These are phyloP conservation scores for Vaccinium myrtillus DNA, from an alignment of 148 eudicot genomes.

Conservation along the genomic window DNA sequence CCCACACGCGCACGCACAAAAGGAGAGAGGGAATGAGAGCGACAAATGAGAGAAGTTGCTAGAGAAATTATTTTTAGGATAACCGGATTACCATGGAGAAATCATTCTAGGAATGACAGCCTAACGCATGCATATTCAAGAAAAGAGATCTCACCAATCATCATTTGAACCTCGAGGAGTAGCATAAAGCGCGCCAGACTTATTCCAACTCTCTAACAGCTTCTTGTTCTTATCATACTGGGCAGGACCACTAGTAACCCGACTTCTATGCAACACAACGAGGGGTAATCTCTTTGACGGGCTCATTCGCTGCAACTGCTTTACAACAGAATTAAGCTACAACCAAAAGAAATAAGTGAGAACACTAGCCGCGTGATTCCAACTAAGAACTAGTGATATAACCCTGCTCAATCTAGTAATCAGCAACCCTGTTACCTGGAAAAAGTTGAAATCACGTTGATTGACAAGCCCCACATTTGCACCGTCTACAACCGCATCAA, in stretches of 20 bases:
- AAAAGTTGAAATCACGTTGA: slow-evolving; percentile 43
- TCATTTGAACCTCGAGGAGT: slow-evolving; percentile 89
- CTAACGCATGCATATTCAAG: background rate
- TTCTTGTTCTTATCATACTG: slow-evolving; percentile 51
- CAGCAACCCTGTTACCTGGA: slow-evolving; percentile 36
- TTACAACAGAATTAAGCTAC: slow-evolving; percentile 61
- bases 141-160: slow-evolving; percentile 57
- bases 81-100: background rate
- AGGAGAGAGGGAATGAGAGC: background rate
- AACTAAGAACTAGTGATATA: background rate
- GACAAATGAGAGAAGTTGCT: background rate
- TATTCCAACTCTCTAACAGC: slow-evolving; percentile 57
- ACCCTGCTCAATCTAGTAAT: background rate
- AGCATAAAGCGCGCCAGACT: slow-evolving; percentile 71
- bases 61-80: background rate
- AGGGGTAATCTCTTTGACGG: slow-evolving; percentile 76
- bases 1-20: background rate
- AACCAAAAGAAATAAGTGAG: slow-evolving; percentile 17
- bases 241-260: slow-evolving; percentile 66
- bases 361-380: background rate
- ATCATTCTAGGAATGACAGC: background rate
- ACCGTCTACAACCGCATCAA: slow-evolving; percentile 92
- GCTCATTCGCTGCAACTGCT: slow-evolving; percentile 51
- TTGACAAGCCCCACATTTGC: slow-evolving; percentile 72
- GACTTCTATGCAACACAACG: slow-evolving; percentile 64